Conservation (phyloP, 768 basidiomycete genomes). For the Pulveroboletus sp. region DNA sequence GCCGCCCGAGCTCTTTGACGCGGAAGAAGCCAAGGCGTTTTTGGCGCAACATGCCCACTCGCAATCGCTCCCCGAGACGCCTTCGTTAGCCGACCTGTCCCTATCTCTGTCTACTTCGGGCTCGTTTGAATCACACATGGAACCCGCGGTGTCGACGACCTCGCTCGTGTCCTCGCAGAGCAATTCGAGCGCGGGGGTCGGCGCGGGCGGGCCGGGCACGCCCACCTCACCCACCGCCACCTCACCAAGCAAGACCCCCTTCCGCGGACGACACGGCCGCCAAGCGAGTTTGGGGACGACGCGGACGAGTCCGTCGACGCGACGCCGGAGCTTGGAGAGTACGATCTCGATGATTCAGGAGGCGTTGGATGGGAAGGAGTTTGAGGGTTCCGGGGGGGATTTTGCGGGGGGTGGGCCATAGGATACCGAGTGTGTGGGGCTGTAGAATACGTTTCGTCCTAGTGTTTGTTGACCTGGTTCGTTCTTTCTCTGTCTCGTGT, state of each 20-base stretch:
- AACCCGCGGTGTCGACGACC: slow-evolving; percentile 17
- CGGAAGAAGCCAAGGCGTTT: slow-evolving; percentile 64
- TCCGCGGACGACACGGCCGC: slow-evolving; percentile 57
- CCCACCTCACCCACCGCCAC: slow-evolving; percentile 40
- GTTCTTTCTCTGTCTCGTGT: too few relatives aligned
- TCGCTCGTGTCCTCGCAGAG: slow-evolving; percentile 27
- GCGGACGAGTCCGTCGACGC: slow-evolving; percentile 84
- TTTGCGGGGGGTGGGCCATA: background rate
- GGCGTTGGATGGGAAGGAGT: slow-evolving; percentile 75
- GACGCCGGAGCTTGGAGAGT: slow-evolving; percentile 89
- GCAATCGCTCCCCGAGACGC: slow-evolving; percentile 50
- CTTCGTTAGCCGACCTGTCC: slow-evolving; percentile 42
- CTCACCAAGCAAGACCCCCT: slow-evolving; percentile 47
- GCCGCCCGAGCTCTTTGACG: slow-evolving; percentile 94
- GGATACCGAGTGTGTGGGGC: background rate
- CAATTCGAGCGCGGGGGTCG: slow-evolving; percentile 17
- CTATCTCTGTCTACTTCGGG: slow-evolving; percentile 47
- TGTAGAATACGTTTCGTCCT: background rate
- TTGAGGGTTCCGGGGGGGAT: slow-evolving; percentile 21
- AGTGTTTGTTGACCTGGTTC: too few relatives aligned
- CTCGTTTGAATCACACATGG: slow-evolving; percentile 41
- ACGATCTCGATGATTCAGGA: slow-evolving; percentile 95
- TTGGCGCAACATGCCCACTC: slow-evolving; percentile 36
- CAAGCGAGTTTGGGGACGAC: slow-evolving; percentile 83
- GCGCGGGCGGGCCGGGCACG: slow-evolving; percentile 13